These are phyloP conservation scores for Phytophthora citricola DNA, from an alignment of 352 stramenopile genomes.

Conservation along the genomic window DNA sequence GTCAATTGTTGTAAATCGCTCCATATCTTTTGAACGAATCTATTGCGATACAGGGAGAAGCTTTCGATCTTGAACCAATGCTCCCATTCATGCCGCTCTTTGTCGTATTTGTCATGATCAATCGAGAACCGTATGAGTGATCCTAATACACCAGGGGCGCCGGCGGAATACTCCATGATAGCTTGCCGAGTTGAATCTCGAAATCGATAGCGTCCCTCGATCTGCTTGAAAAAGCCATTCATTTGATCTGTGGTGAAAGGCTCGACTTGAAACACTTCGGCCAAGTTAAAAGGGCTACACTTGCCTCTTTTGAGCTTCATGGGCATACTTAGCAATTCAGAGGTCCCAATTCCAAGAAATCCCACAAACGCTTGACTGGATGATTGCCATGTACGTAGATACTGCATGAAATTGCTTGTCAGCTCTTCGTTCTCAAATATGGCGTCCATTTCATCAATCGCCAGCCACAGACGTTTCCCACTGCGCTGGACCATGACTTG, in stretches of 20 bases:
- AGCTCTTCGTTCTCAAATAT: conserved; percentile 5
- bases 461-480: background rate
- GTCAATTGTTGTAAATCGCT: background rate
- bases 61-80: conserved; percentile 6
- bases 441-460: background rate
- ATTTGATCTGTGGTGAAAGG: conserved; percentile 31
- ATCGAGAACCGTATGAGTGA: conserved; percentile 32
- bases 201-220: conserved; percentile 23
- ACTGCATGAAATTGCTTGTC: conserved; percentile 19
- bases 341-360: conserved; percentile 37
- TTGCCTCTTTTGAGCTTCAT: conserved; percentile 3
- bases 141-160: conserved; percentile 29
- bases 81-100: conserved; percentile 15
- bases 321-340: conserved; percentile 16
- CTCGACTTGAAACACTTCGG: conserved; percentile 16
- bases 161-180: conserved; percentile 26
- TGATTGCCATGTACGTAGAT: conserved; percentile 24
- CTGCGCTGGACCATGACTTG: background rate
- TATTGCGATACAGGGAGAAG: background rate
- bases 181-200: conserved; percentile 14
- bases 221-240: conserved; percentile 30
- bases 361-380: conserved; percentile 16
- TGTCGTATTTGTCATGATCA: conserved; percentile 11
- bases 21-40: conserved; percentile 1
- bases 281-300: conserved; percentile 22